Conservation (phyloP, 192 early-diverging fungal species). For the Paraglomus brasilianum region DNA sequence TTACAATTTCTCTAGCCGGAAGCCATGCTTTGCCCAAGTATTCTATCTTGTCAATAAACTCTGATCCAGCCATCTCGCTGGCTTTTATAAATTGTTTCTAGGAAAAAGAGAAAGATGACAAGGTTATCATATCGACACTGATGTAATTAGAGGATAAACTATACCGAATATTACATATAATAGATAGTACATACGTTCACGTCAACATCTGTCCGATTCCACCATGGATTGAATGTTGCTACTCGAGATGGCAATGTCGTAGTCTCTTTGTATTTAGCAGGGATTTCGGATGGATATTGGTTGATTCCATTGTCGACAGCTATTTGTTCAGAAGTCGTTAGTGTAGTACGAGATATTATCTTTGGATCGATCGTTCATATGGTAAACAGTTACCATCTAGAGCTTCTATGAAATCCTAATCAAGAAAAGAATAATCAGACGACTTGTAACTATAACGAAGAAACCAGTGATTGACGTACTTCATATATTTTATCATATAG, state of each 20-base stretch:
- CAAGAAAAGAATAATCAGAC: neutral
- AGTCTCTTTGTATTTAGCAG: constrained; percentile 77
- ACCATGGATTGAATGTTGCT: constrained; percentile 86
- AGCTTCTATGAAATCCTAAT: constrained; percentile 68
- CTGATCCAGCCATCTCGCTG: constrained; percentile 73
- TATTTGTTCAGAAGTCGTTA: too few species aligned
- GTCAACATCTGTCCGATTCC: constrained; percentile 84
- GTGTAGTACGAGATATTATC: too few species aligned
- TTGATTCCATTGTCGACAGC: constrained; percentile 85
- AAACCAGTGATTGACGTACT: constrained; percentile 25
- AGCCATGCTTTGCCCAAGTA: constrained; percentile 81
- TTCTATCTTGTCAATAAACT: constrained; percentile 66
- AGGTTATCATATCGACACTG: neutral
- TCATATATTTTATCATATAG: constrained; percentile 87
- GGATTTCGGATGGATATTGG: constrained; percentile 77
- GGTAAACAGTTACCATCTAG: constrained; percentile 61
- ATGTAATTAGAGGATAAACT: neutral
- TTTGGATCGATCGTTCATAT: too few species aligned
- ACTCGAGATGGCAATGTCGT: constrained; percentile 85
- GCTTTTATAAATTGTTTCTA: constrained; percentile 59
- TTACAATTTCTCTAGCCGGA: constrained; percentile 85
- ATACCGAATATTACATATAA: neutral
- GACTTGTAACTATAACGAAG: too few species aligned
- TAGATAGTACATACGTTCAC: constrained; percentile 56
- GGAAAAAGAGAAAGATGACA: neutral